These are phyloP conservation scores for Metarhizium brunneum DNA, from an alignment of 2,329 filamentous ascomycete genomes.

Conservation along the genomic window DNA sequence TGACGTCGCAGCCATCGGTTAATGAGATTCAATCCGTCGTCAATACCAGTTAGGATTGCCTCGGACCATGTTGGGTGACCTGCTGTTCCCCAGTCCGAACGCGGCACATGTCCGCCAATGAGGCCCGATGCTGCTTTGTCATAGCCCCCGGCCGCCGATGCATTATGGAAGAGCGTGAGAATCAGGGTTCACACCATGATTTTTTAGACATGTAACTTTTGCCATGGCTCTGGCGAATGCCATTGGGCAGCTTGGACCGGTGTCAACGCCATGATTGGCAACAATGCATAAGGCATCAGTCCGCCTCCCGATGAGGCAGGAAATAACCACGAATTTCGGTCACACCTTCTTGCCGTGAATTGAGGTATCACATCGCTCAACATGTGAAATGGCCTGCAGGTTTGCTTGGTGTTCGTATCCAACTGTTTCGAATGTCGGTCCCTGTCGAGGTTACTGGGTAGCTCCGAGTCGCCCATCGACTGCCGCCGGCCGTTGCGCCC, in stretches of 20 bases:
- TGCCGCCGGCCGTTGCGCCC: too few relatives aligned
- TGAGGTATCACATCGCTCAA: neutral
- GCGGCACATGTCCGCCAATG: neutral
- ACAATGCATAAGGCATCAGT: neutral
- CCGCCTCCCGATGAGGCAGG: neutral
- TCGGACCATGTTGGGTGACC: neutral
- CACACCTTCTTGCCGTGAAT: neutral
- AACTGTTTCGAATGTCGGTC: neutral
- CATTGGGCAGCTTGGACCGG: neutral
- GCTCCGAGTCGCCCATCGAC: too few relatives aligned
- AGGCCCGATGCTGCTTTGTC: neutral
- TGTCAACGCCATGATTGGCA: neutral
- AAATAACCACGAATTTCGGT: neutral
- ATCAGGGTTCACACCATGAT: neutral
- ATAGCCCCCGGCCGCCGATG: neutral
- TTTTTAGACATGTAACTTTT: too few relatives aligned
- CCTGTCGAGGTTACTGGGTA: neutral
- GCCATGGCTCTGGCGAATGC: neutral
- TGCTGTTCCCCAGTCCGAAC: neutral
- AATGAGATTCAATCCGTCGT: neutral
- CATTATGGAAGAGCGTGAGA: neutral
- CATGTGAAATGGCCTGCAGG: neutral
- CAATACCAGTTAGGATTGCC: neutral
- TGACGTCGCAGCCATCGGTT: neutral
- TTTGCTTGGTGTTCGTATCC: neutral